phyloP scores from a whole-genome alignment of 2,329 filamentous ascomycete genomes.

The Colletotrichum tabaci region DNA sequence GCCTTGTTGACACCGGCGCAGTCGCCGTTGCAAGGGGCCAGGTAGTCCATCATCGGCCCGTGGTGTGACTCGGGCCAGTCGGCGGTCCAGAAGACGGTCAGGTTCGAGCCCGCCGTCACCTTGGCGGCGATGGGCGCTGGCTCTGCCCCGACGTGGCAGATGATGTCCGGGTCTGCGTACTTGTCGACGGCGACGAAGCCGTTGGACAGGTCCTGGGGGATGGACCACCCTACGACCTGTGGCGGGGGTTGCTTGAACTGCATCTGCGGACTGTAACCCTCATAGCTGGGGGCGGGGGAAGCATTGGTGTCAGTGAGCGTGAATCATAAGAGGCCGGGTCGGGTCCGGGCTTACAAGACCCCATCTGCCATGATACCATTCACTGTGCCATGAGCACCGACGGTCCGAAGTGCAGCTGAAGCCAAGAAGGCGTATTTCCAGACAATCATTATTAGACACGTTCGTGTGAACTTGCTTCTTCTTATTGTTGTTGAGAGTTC shows the following conservation, averaged over 20 bases:
- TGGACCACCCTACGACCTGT: conserved; percentile 41
- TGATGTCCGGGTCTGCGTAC: conserved; percentile 54
- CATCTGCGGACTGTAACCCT: conserved; percentile 40
- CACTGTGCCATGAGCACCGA: conserved; percentile 35
- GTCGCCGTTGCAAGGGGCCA: conserved; percentile 56
- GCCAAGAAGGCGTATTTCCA: conserved; percentile 30
- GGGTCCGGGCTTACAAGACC: conserved; percentile 28
- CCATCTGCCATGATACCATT: conserved; percentile 37
- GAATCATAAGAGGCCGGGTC: background rate
- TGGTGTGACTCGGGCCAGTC: conserved; percentile 50
- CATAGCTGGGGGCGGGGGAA: conserved; percentile 29
- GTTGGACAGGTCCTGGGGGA: conserved; percentile 44
- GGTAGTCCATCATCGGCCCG: conserved; percentile 57
- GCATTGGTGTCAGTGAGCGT: conserved; percentile 11
- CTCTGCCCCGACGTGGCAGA: conserved; percentile 55
- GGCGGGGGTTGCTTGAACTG: conserved; percentile 47
- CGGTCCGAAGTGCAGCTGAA: conserved; percentile 15
- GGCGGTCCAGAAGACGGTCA: conserved; percentile 48
- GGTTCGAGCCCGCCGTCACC: conserved; percentile 44
- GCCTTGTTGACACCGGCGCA: conserved; percentile 53
- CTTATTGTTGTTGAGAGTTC: background rate
- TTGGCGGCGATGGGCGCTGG: conserved; percentile 50
- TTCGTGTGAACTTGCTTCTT: background rate
- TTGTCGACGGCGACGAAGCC: conserved; percentile 57
- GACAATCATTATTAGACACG: conserved; percentile 17